Percentiles rank a stretch among this genome's conserved stretches.
Conservation (phyloP, 2,329 filamentous ascomycete genomes). For the Aspergillus awamori region DNA sequence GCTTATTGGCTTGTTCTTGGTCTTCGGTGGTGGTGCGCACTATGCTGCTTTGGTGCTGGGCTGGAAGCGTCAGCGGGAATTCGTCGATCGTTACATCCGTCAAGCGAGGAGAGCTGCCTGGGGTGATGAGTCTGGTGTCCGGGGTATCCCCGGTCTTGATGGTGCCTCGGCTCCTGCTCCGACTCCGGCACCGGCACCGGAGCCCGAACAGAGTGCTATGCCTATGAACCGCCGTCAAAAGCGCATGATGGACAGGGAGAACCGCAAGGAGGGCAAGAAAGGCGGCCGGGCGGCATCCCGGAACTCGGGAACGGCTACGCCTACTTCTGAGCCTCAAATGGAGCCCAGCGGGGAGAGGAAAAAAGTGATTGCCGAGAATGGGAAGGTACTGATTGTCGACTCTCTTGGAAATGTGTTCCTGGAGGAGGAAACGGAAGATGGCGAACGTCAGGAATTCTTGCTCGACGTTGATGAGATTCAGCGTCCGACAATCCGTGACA, state of each 20-base stretch:
- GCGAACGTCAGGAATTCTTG: constrained; percentile 77
- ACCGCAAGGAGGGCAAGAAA: constrained; percentile 65
- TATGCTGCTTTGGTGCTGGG: constrained; percentile 82
- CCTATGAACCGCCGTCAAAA: constrained; percentile 83
- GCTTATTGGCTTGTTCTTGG: constrained; percentile 76
- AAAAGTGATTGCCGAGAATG: constrained; percentile 89
- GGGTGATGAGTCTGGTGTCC: constrained; percentile 74
- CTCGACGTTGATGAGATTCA: constrained; percentile 86
- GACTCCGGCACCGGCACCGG: constrained; percentile 45
- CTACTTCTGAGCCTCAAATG: constrained; percentile 49
- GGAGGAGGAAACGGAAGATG: constrained; percentile 89
- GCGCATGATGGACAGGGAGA: constrained; percentile 83
- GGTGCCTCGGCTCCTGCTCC: constrained; percentile 37
- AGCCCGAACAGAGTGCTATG: constrained; percentile 55
- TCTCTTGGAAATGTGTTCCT: constrained; percentile 89
- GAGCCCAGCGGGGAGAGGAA: constrained; percentile 78
- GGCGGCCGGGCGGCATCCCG: constrained; percentile 35
- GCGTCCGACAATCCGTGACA: constrained; percentile 76
- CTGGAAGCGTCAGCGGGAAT: constrained; percentile 88
- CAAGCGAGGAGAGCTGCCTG: constrained; percentile 86
- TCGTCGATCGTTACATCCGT: constrained; percentile 87
- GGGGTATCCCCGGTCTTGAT: constrained; percentile 69
- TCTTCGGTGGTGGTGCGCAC: constrained; percentile 81
- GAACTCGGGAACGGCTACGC: constrained; percentile 55
- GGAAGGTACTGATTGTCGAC: constrained; percentile 92